These are phyloP conservation scores for Nothophaeocryptopus gaeumannii DNA, from an alignment of 2,329 filamentous ascomycete species.

Conservation along the genomic window DNA sequence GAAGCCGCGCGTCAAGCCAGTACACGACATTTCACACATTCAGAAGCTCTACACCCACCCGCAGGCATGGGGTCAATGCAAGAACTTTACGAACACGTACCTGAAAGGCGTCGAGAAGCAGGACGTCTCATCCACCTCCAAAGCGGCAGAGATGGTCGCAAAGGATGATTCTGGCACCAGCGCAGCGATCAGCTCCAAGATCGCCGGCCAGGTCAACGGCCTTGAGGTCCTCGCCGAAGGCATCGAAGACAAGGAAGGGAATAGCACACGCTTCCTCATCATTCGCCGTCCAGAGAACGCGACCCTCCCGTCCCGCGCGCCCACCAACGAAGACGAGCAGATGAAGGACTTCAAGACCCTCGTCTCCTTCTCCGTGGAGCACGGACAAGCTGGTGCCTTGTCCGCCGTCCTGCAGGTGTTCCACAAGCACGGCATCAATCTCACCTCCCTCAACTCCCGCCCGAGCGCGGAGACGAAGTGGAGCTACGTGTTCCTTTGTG, in stretches of 20 bases:
- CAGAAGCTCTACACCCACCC: constrained; percentile 85
- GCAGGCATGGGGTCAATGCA: constrained; percentile 92
- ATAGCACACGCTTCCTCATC: constrained; percentile 77
- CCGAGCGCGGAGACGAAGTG: constrained; percentile 74
- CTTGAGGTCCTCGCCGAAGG: constrained; percentile 66
- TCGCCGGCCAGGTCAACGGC: constrained; percentile 67
- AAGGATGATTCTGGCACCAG: constrained; percentile 52
- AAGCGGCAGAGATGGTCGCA: constrained; percentile 73
- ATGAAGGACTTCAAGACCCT: constrained; percentile 61
- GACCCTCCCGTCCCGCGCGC: constrained; percentile 71
- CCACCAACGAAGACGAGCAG: constrained; percentile 32
- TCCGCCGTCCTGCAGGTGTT: constrained; percentile 80
- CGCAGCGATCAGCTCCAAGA: constrained; percentile 74
- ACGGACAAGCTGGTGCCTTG: constrained; percentile 70
- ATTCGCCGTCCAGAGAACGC: constrained; percentile 54
- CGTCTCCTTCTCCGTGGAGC: constrained; percentile 75
- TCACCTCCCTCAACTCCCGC: constrained; percentile 86
- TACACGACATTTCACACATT: constrained; percentile 57
- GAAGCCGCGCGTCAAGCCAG: constrained; percentile 50
- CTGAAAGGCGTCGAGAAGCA: constrained; percentile 74
- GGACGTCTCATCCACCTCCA: constrained; percentile 81
- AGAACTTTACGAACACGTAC: constrained; percentile 65
- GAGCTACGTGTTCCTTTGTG: constrained; percentile 93
- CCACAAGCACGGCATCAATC: constrained; percentile 67
- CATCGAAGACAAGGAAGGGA: constrained; percentile 72